phyloP scores from a whole-genome alignment of 805 yeast genomes.

The Candida insectorum region DNA sequence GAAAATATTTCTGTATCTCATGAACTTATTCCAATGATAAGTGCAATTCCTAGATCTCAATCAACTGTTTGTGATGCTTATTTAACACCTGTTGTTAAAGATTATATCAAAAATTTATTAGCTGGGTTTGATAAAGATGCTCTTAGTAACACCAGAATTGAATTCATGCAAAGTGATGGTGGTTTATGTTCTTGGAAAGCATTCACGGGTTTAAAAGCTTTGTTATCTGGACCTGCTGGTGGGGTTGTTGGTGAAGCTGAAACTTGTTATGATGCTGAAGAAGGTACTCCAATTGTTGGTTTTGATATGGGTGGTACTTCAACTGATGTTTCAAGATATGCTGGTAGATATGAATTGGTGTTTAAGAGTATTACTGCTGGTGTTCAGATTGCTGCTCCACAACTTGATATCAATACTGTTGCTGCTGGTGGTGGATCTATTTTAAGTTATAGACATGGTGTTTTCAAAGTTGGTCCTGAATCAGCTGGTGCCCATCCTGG shows the following conservation, averaged over 20 bases:
- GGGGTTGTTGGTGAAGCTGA: conserved; percentile 91
- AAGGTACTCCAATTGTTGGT: conserved; percentile 31
- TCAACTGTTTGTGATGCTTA: conserved; percentile 39
- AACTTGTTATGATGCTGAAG: conserved; percentile 57
- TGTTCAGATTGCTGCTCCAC: conserved; percentile 67
- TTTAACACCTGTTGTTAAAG: conserved; percentile 32
- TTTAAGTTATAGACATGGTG: conserved; percentile 18
- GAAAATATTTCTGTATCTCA: conserved; percentile 31
- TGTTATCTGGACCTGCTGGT: conserved; percentile 95
- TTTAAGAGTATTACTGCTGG: conserved; percentile 85
- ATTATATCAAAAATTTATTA: conserved; percentile 61
- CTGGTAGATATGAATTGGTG: conserved; percentile 71
- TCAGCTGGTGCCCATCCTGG: conserved; percentile 87
- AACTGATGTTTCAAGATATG: conserved; percentile 43
- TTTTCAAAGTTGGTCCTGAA: conserved; percentile 77
- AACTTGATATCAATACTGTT: conserved; percentile 39
- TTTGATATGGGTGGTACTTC: conserved; percentile 44
- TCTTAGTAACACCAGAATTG: conserved; percentile 18
- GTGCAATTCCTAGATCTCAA: conserved; percentile 30
- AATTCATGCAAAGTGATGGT: conserved; percentile 94
- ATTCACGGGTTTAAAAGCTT: conserved; percentile 84
- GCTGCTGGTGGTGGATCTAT: conserved; percentile 46
- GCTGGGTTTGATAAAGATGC: conserved; percentile 61
- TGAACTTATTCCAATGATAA: conserved; percentile 35
- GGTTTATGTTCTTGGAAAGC: conserved; percentile 79